A percentile compares a stretch with the other conserved stretches of the same genome.
phyloP scores from a whole-genome alignment of 352 stramenopile species.

The Phytophthora hibernalis region DNA sequence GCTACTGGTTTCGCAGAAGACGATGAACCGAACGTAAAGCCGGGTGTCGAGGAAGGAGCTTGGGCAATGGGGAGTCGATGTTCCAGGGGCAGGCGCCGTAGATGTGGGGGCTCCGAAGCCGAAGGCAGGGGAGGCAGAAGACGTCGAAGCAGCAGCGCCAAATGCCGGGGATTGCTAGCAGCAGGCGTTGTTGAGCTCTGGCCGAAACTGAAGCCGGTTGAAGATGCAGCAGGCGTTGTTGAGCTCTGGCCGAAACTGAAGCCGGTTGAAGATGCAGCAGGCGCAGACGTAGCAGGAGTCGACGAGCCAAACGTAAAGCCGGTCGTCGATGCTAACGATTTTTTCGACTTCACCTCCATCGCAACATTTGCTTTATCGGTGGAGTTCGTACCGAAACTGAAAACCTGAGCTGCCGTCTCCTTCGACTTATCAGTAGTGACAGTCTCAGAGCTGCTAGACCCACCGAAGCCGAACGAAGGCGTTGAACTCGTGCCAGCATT shows the following conservation, averaged over 20 bases:
- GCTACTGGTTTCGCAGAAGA: slow-evolving; percentile 25
- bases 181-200: slow-evolving; percentile 22
- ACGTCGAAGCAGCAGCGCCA: slow-evolving; percentile 23
- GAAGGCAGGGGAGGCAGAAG: slow-evolving; percentile 22
- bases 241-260: slow-evolving; percentile 40
- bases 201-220: slow-evolving; percentile 38
- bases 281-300: slow-evolving; percentile 16
- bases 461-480: slow-evolving; percentile 34
- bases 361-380: slow-evolving; percentile 26
- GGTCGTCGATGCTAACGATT: slow-evolving; percentile 30
- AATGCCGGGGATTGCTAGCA: slow-evolving; percentile 36
- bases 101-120: slow-evolving; percentile 22
- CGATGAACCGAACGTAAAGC: slow-evolving; percentile 53
- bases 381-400: slow-evolving; percentile 27
- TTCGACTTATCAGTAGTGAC: slow-evolving; percentile 32
- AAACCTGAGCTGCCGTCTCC: slow-evolving; percentile 15
- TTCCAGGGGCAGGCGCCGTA: slow-evolving; percentile 10
- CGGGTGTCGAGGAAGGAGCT: slow-evolving; percentile 24
- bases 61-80: slow-evolving; percentile 16
- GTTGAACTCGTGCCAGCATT: slow-evolving; percentile 19
- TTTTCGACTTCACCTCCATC: slow-evolving; percentile 21
- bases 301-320: slow-evolving; percentile 55
- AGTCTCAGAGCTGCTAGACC: slow-evolving; percentile 6
- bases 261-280: slow-evolving; percentile 20
- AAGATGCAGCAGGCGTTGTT: slow-evolving; percentile 9